Evolutionary conservation across 495 filamentous ascomycete species (phyloP), one percentile per base, ranked within the genome.

Genomic region (Usnea hakonensis): DNA sequence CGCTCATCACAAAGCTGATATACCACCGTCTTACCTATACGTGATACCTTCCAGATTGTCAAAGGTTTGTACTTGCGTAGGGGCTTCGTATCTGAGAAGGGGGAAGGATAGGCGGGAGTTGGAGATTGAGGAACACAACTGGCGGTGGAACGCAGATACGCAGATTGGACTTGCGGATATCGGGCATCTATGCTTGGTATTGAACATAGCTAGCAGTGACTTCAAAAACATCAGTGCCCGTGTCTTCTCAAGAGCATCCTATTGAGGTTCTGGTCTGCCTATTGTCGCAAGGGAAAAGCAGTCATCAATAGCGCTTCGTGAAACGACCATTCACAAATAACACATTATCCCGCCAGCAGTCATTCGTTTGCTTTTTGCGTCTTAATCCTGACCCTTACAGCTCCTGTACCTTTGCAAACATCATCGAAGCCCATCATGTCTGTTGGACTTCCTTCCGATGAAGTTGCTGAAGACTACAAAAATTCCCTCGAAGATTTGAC

Each of bases 401-500:
- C 55, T 55, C 32, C 44, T 56, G 44, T 61, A 56, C 32, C 43
- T 64, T 46, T 44, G 35, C 41, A 56, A 65, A 19, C 41, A 14
- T 59, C 54, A 58, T 59, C 54, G 57, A 60, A 61, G 65, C 72
- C 71, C 79, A 81, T 68, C 78, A 95, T 95, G 90, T 85, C 85
- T 73, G 79, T 80, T 56, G 82, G 83, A 55, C 78, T 85, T 62
- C 78, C 84, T 66, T 93, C 90, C 58, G 90, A 89, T 71, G 91
- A 95, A 73, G 90, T 97, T 66, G 93, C 91, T 62, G 87, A 91
- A 74, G 95, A 97, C 79, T 98, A 95, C 80, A 88, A 86, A 69
- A 87, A 90, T 65, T 94, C 94, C 56, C 81, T 98, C 69, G 87
- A 93, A 74, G 94, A 96, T 76, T 80, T 98, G 68, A 87, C 86